Percentiles rank a stretch among this genome's conserved stretches.
Evolutionary conservation across 2,329 filamentous ascomycete genomes (phyloP).

Genomic region (Sporothrix dimorphospora): DNA sequence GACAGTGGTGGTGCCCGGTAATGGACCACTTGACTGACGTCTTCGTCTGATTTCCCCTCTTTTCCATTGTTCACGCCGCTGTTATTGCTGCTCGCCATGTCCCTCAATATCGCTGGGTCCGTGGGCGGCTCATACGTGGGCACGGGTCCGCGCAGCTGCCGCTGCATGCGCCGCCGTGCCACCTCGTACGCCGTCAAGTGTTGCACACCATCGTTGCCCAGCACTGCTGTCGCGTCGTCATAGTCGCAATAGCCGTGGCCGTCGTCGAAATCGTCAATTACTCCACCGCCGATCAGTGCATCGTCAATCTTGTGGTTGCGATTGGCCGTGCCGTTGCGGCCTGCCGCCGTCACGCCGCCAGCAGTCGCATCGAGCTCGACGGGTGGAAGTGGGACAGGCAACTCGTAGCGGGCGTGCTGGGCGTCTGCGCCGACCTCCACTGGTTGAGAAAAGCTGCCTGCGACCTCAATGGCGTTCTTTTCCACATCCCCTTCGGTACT

Average conservation of each 20-base stretch:
- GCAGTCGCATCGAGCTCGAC: slow-evolving; percentile 53
- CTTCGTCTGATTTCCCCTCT: slow-evolving; percentile 35
- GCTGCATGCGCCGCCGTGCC: slow-evolving; percentile 54
- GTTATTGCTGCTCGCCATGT: neutral
- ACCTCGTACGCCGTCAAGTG: slow-evolving; percentile 55
- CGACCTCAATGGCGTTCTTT: slow-evolving; percentile 27
- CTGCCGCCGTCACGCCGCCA: neutral
- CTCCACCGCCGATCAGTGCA: slow-evolving; percentile 5
- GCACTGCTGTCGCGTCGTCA: slow-evolving; percentile 44
- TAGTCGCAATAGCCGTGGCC: slow-evolving; percentile 19
- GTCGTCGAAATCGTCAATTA: slow-evolving; percentile 14
- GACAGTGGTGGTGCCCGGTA: slow-evolving; percentile 38
- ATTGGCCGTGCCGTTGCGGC: neutral
- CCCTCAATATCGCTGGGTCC: slow-evolving; percentile 34
- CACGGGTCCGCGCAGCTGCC: slow-evolving; percentile 54
- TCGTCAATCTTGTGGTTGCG: slow-evolving; percentile 13
- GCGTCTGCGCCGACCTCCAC: slow-evolving; percentile 48
- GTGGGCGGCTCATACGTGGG: slow-evolving; percentile 53
- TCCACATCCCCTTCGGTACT: slow-evolving; percentile 31
- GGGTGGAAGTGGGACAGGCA: slow-evolving; percentile 51
- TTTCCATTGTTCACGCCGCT: neutral
- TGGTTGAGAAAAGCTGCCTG: slow-evolving; percentile 42
- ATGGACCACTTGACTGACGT: neutral
- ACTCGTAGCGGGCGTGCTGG: slow-evolving; percentile 56
- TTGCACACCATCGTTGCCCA: slow-evolving; percentile 47